Conservation (phyloP, 208 protist species). For the Jaenimonas drosophilae region DNA sequence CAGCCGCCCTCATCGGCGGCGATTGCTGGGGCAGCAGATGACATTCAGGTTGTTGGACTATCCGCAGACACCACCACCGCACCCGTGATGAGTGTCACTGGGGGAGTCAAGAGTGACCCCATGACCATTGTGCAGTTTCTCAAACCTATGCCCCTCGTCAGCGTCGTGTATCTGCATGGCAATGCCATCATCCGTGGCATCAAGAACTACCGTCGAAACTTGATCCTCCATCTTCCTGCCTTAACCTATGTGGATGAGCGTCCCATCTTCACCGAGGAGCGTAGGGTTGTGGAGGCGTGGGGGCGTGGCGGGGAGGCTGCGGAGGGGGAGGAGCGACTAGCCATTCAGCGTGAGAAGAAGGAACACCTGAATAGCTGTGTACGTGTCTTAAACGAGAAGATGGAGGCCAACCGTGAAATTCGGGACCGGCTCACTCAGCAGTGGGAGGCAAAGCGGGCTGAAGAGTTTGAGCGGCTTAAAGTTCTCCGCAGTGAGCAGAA, state of each 20-base stretch:
- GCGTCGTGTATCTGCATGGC: constrained; percentile 87
- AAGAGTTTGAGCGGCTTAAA: constrained; percentile 43
- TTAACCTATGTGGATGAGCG: constrained; percentile 87
- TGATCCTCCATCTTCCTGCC: constrained; percentile 69
- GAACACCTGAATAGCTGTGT: constrained; percentile 74
- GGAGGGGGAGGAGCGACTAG: constrained; percentile 51
- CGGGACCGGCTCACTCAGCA: constrained; percentile 64
- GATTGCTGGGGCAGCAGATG: too few relatives aligned
- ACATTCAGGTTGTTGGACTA: too few relatives aligned
- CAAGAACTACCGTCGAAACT: constrained; percentile 80
- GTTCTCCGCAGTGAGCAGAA: constrained; percentile 30
- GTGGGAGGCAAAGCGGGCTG: constrained; percentile 39
- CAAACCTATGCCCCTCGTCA: constrained; percentile 58
- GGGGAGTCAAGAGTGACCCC: constrained; percentile 17
- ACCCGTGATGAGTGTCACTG: neutral
- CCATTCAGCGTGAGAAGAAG: constrained; percentile 77
- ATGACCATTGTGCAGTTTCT: constrained; percentile 66
- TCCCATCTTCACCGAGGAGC: constrained; percentile 81
- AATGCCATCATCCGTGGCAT: constrained; percentile 55
- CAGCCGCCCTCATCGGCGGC: neutral
- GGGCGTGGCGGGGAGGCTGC: constrained; percentile 53
- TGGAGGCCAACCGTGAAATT: constrained; percentile 54
- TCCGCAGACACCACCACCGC: too few relatives aligned
- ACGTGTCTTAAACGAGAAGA: constrained; percentile 47
- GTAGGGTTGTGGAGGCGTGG: constrained; percentile 76